Evolutionary conservation across 345 rosid genomes (phyloP), one percentile per base, ranked within the genome.

Genomic region (Pistacia vera): DNA sequence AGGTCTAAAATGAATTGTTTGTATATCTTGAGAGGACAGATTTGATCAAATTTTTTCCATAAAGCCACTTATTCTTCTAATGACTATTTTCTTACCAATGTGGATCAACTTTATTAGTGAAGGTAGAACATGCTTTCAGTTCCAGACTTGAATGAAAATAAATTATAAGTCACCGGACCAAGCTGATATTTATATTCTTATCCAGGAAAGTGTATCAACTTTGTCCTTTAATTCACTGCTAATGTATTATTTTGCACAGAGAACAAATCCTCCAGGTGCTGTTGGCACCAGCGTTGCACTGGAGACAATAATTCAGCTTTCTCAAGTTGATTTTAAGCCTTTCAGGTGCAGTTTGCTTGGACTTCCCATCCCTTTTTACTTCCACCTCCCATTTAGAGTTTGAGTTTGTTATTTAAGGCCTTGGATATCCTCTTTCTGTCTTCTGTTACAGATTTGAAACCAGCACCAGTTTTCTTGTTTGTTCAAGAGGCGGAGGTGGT

Each of bases 401-500:
- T n/a, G 6, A 8, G 64, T 38, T 55, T 44, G 18, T 33, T 61
- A 77, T 56, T 25, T 52, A 16, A 55, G 62, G 5, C 22, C 13
- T 55, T n/a, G 18, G 22, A 65, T 58, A 25, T 68, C 38, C 3
- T 54, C 33, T 35, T 69, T 65, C 18, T 79, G 44, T 72, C 73
- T 76, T 22, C 73, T 68, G 20, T 63, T 68, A 63, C 82, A 93
- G 98, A 88, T 90, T 87, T 84, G 97, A 91, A 82, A 63, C 84
- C 70, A 72, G 85, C 64, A 83, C 87, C 73, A 85, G 75, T 65
- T 80, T 95, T 69, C 99, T 95, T 74, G 93, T 95, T 77, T 95
- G 99, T 85, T 95, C 99, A 79, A 91, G 87, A 84, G 99, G 99
- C 77, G 99, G 99, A 4, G 99, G 99, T 8, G 98, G 99, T 75